These are phyloP conservation scores for Diaporthe batatas DNA, from an alignment of 2,329 filamentous ascomycete species.

Conservation along the genomic window DNA sequence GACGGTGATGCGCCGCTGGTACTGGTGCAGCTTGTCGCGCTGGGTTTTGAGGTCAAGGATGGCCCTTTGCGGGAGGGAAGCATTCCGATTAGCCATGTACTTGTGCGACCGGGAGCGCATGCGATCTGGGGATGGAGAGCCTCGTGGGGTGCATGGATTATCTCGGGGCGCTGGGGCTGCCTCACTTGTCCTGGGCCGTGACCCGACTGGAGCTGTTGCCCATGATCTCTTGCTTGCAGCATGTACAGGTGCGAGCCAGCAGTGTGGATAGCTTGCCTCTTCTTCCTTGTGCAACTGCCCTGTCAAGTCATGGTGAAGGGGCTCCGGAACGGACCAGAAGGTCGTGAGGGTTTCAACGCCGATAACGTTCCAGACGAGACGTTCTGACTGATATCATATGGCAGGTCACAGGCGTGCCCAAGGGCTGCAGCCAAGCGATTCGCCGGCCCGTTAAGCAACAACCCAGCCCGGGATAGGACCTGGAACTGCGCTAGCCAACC, in stretches of 20 bases:
- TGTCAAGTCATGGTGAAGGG: slow-evolving; percentile 40
- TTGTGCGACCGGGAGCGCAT: slow-evolving; percentile 1
- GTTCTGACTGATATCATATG: slow-evolving; percentile 28
- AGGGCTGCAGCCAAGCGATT: slow-evolving; percentile 29
- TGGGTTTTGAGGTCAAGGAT: slow-evolving; percentile 98
- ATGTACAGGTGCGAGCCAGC: slow-evolving; percentile 25
- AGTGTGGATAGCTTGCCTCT: neutral
- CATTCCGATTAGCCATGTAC: slow-evolving; percentile 24
- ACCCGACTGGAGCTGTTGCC: slow-evolving; percentile 70
- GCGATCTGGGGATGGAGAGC: neutral
- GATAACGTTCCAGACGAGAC: slow-evolving; percentile 33
- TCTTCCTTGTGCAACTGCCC: neutral
- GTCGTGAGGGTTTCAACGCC: slow-evolving; percentile 17
- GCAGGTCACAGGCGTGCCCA: slow-evolving; percentile 29
- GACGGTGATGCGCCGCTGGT: slow-evolving; percentile 89
- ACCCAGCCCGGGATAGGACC: neutral
- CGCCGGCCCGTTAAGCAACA: neutral
- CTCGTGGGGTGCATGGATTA: slow-evolving; percentile 14
- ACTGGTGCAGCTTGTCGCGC: slow-evolving; percentile 96
- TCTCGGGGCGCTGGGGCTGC: slow-evolving; percentile 39
- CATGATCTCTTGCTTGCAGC: slow-evolving; percentile 54
- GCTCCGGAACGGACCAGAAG: slow-evolving; percentile 4
- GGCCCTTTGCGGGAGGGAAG: slow-evolving; percentile 70
- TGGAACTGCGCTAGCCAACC: neutral
- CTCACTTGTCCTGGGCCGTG: slow-evolving; percentile 86